Conservation (phyloP, 192 early-diverging fungal species). For the Entomortierella chlamydospora region DNA sequence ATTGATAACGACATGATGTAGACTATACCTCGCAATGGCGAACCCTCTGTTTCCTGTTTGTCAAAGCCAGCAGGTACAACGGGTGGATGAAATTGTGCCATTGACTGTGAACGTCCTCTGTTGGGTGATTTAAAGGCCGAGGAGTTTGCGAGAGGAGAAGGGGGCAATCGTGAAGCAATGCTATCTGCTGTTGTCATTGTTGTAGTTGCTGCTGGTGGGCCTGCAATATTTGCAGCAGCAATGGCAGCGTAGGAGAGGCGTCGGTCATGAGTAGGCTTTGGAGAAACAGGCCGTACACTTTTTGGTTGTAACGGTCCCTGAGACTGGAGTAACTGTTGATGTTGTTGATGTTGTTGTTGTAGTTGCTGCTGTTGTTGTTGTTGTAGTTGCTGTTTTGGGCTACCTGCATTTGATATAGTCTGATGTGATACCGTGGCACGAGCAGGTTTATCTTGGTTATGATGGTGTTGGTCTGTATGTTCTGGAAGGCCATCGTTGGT, state of each 20-base stretch:
- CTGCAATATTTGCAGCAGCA: constrained; percentile 9
- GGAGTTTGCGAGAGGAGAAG: background rate
- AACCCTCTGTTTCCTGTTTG: background rate
- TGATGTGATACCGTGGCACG: background rate
- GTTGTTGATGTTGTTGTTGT: constrained; percentile 7
- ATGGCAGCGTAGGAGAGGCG: constrained; percentile 15
- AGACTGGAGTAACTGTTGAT: background rate
- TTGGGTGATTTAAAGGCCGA: constrained; percentile 15
- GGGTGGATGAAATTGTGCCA: constrained; percentile 34
- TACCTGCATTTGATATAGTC: background rate
- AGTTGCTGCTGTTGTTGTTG: constrained; percentile 10
- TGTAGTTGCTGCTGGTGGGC: background rate
- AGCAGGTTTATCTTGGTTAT: too few species aligned
- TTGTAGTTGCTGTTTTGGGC: constrained; percentile 8
- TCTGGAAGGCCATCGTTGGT: background rate
- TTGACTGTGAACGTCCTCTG: constrained; percentile 42
- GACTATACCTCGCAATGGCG: constrained; percentile 11
- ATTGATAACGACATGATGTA: background rate
- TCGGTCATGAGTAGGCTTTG: background rate
- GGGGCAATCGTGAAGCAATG: background rate
- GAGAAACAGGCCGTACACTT: background rate
- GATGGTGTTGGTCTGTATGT: background rate
- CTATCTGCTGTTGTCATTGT: background rate
- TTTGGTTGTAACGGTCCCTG: background rate
- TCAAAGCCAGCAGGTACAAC: constrained; percentile 1